Percentiles rank a stretch among this genome's conserved stretches.
phyloP scores from a whole-genome alignment of 768 basidiomycete species.

The Lactarius vividus region DNA sequence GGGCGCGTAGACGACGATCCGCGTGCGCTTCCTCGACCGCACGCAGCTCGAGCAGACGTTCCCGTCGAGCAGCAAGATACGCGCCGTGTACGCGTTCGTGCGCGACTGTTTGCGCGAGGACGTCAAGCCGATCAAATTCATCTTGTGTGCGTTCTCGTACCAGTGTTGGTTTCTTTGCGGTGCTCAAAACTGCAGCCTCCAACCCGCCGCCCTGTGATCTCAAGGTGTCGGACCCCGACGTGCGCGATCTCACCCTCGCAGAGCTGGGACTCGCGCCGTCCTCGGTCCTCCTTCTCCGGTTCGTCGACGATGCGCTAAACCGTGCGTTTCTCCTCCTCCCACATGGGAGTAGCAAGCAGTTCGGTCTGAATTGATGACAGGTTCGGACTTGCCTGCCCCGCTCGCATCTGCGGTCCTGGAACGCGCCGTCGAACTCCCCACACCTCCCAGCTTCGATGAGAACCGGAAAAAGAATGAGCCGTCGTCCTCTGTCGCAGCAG shows the following conservation, averaged over 20 bases:
- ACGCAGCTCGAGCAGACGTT: constrained; percentile 79
- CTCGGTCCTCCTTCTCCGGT: constrained; percentile 71
- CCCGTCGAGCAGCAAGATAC: constrained; percentile 75
- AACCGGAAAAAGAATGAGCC: constrained; percentile 25
- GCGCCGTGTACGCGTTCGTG: constrained; percentile 82
- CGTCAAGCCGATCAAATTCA: constrained; percentile 74
- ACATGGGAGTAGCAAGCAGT: no score
- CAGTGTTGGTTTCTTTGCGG: no score
- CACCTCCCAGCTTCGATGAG: constrained; percentile 44
- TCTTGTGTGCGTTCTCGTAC: constrained; percentile 62
- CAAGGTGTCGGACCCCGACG: constrained; percentile 72
- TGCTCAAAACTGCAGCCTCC: constrained; percentile 52
- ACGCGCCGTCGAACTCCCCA: constrained; percentile 64
- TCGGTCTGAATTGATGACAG: constrained; percentile 38
- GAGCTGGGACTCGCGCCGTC: constrained; percentile 79
- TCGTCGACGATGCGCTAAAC: constrained; percentile 70
- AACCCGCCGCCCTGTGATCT: constrained; percentile 79
- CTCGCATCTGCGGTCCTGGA: constrained; percentile 54
- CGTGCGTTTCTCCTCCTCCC: constrained; percentile 40
- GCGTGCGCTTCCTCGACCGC: constrained; percentile 77
- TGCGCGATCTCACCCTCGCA: constrained; percentile 63
- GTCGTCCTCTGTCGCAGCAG: constrained; percentile 1
- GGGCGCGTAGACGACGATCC: constrained; percentile 65
- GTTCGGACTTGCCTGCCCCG: constrained; percentile 57
- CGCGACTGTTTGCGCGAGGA: constrained; percentile 68